These are phyloP conservation scores for Wickerhamomyces kurtzmanii DNA, from an alignment of 805 yeast species.

Conservation along the genomic window DNA sequence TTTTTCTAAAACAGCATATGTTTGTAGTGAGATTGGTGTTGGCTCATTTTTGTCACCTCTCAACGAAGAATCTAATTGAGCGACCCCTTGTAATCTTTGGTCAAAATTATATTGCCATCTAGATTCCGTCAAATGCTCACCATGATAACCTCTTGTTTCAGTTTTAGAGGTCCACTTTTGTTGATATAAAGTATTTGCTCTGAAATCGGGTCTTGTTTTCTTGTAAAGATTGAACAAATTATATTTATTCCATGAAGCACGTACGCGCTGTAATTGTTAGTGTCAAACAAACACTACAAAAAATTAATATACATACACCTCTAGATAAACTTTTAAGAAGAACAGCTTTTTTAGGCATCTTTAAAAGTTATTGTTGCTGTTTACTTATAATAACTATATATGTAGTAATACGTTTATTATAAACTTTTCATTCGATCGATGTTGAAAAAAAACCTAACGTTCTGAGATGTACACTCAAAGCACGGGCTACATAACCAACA, in stretches of 20 bases:
- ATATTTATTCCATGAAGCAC: conserved; percentile 87
- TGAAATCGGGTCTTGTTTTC: conserved; percentile 45
- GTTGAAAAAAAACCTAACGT: no score
- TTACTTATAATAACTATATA: no score
- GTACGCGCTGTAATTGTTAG: conserved; percentile 34
- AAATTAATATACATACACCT: conserved; percentile 23
- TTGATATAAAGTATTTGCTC: conserved; percentile 68
- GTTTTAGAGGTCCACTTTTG: conserved; percentile 89
- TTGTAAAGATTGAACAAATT: conserved; percentile 84
- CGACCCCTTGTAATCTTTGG: conserved; percentile 68
- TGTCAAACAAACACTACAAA: neutral
- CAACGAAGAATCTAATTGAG: conserved; percentile 77
- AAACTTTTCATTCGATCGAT: no score
- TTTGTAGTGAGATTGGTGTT: conserved; percentile 83
- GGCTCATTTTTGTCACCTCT: conserved; percentile 43
- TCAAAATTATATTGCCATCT: conserved; percentile 70
- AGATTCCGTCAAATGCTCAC: conserved; percentile 82
- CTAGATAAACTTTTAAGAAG: conserved; percentile 48
- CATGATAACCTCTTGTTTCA: conserved; percentile 92
- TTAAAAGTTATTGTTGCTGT: neutral
- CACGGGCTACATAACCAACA: no score
- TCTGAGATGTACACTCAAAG: no score
- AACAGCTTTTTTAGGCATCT: conserved; percentile 56
- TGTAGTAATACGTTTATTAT: no score
- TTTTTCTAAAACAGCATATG: conserved; percentile 80